Percentiles rank a stretch among this genome's conserved stretches.
These are phyloP conservation scores for Globisporangium spinosum DNA, from an alignment of 352 stramenopile genomes.

Conservation along the genomic window DNA sequence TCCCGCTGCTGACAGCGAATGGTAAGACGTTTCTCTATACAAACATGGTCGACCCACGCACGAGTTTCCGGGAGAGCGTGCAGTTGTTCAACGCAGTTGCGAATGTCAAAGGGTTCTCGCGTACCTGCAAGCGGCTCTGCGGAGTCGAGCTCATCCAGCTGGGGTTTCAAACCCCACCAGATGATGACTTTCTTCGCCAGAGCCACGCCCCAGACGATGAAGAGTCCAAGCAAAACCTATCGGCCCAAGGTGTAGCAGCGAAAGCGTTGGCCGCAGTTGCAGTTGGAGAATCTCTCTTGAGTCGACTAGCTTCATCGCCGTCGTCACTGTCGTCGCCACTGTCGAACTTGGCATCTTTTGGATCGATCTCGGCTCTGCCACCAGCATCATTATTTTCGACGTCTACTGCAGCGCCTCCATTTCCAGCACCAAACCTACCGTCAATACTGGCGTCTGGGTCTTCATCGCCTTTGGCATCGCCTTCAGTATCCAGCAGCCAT, in stretches of 20 bases:
- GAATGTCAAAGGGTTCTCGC: conserved; percentile 54
- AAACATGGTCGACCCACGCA: conserved; percentile 67
- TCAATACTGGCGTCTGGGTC: conserved; percentile 1
- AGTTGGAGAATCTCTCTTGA: conserved; percentile 35
- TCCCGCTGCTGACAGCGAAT: conserved; percentile 56
- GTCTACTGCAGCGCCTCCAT: neutral
- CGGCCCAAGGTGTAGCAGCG: conserved; percentile 4
- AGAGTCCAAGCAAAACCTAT: neutral
- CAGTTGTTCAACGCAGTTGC: conserved; percentile 60
- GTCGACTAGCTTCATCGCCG: conserved; percentile 21
- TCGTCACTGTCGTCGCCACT: neutral
- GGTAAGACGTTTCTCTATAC: conserved; percentile 59
- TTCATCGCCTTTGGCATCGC: neutral
- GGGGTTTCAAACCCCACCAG: conserved; percentile 35
- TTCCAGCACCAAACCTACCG: conserved; percentile 7
- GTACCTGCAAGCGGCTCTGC: conserved; percentile 48
- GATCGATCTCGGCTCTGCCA: neutral
- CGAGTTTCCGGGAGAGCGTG: conserved; percentile 58
- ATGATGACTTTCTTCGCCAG: conserved; percentile 13
- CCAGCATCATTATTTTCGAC: neutral
- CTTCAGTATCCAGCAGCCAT: neutral
- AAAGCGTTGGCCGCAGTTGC: conserved; percentile 28
- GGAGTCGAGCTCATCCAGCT: conserved; percentile 48
- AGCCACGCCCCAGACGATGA: conserved; percentile 8
- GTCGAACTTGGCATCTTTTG: conserved; percentile 3